Base-by-base conservation (phyloP, 2,329 filamentous ascomycete genomes). In the Colletotrichum karsti region DNA sequence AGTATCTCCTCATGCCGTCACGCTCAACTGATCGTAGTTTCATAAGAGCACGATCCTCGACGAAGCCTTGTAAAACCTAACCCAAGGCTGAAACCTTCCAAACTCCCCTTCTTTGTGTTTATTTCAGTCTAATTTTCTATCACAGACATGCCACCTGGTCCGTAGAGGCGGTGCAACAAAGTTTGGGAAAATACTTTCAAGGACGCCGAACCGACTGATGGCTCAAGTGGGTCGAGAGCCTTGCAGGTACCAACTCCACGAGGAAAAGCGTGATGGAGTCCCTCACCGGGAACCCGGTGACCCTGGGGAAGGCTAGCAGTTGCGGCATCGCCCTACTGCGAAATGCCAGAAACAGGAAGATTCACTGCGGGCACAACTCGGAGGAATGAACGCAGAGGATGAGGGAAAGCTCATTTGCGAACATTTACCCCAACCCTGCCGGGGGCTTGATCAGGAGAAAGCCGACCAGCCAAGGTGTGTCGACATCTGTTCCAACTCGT, bases 361-460 rank as follows among this genome's bases (percentile, higher is more conserved):
- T 39, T 4, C 13, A 57, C 33, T 30, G 35, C 37, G 12, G 58
- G 28, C 18, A 33, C 44, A 41, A 46, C 57, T 59, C 35, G 60
- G 64, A 58, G 60, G 33, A 35, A 37, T 30, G 37, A 9, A 37
- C 44, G 28, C 26, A 24, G 56, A 64, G 59, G 35, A 54, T 48
- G 55, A 15, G 50, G 46, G 44, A 28, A 33, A 46, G 35, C 64
- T 67, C 64, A 54, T 64, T 58, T 54, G 12, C 51, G 44, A 64
- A 24, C 46, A 8, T 64, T 6, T 30, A 35, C 20, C 35, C 46
- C 60, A 39, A 54, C 28, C 51, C 53, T 58, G 60, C 60, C 58
- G 8, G 28, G 3, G 13, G 44, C 35, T 58, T 37, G 13, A 57
- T 54, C 18, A 39, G 53, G 51, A 26, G 60, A 22, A 26, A 28